Conservation (phyloP, 1,139 yeast genomes). For the Candida anutae region DNA sequence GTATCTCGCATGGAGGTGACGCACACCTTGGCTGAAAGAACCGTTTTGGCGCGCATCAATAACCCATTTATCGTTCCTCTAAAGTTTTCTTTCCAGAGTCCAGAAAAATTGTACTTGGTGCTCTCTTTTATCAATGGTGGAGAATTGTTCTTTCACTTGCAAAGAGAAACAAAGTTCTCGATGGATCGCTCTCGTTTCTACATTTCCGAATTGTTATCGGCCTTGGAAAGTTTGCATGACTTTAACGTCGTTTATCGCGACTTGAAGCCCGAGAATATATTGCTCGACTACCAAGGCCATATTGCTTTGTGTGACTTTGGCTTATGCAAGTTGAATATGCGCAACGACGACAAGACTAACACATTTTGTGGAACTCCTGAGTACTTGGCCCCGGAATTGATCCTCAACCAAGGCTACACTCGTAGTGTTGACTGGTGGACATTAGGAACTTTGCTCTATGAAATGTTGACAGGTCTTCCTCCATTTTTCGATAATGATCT, state of each 20-base stretch:
- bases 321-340: slow-evolving; percentile 89
- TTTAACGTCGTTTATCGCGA: slow-evolving; percentile 91
- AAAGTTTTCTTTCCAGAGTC: slow-evolving; percentile 93
- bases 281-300: slow-evolving; percentile 92
- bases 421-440: slow-evolving; percentile 99
- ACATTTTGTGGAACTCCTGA: slow-evolving; percentile 98
- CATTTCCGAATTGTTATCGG: slow-evolving; percentile 87
- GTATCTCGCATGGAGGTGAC: slow-evolving; percentile 92
- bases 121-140: slow-evolving; percentile 96
- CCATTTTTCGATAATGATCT: slow-evolving; percentile 85
- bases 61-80: slow-evolving; percentile 98
- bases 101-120: slow-evolving; percentile 85
- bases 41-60: slow-evolving; percentile 85
- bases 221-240: slow-evolving; percentile 85
- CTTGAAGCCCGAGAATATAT: slow-evolving; percentile 89
- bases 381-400: slow-evolving; percentile 88
- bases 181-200: slow-evolving; percentile 87
- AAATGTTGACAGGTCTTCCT: slow-evolving; percentile 95
- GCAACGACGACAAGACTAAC: slow-evolving; percentile 76
- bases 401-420: slow-evolving; percentile 89
- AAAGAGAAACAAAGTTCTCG: slow-evolving; percentile 83
- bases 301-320: slow-evolving; percentile 97
- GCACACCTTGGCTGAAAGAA: slow-evolving; percentile 92
- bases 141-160: slow-evolving; percentile 90
- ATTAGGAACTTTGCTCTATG: slow-evolving; percentile 83